phyloP scores from a whole-genome alignment of 371 early-diverging fungal species.

The Mucor irregularis region DNA sequence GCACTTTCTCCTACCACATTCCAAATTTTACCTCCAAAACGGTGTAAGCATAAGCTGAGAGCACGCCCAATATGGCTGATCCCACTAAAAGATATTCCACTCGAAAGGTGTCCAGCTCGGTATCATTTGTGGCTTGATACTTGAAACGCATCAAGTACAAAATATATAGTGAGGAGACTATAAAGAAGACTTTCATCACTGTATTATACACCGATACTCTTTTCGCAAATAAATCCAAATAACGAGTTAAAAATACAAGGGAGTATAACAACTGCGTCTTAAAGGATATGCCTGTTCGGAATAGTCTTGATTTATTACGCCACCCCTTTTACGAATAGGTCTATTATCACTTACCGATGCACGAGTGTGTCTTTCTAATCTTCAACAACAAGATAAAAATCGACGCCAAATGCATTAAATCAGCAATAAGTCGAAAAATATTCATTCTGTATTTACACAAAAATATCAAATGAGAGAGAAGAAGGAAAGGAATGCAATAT shows the following conservation, averaged over 20 bases:
- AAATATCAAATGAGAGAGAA: background rate
- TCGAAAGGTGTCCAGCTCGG: constrained; percentile 87
- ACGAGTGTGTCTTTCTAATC: constrained; percentile 74
- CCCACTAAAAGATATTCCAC: constrained; percentile 81
- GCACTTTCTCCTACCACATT: background rate
- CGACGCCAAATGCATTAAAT: constrained; percentile 94
- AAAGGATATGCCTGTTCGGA: constrained; percentile 88
- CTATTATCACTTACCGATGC: constrained; percentile 1
- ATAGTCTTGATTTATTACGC: background rate
- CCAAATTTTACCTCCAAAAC: constrained; percentile 61
- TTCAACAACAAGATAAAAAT: constrained; percentile 89
- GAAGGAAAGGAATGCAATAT: background rate
- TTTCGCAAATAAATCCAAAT: constrained; percentile 86
- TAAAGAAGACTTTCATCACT: constrained; percentile 95
- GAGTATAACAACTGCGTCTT: constrained; percentile 97
- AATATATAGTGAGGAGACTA: constrained; percentile 82
- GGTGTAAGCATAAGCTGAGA: constrained; percentile 72
- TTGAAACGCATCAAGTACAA: constrained; percentile 89
- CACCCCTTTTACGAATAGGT: background rate
- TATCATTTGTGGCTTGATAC: constrained; percentile 92
- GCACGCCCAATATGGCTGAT: constrained; percentile 67
- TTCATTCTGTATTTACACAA: constrained; percentile 63
- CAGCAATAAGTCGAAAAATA: constrained; percentile 88
- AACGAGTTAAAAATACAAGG: constrained; percentile 94
- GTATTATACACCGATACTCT: constrained; percentile 91